A percentile compares a stretch with the other conserved stretches of the same genome.
Evolutionary conservation across 257 asterid species (phyloP).

Genomic region (Gentiana dahurica): DNA sequence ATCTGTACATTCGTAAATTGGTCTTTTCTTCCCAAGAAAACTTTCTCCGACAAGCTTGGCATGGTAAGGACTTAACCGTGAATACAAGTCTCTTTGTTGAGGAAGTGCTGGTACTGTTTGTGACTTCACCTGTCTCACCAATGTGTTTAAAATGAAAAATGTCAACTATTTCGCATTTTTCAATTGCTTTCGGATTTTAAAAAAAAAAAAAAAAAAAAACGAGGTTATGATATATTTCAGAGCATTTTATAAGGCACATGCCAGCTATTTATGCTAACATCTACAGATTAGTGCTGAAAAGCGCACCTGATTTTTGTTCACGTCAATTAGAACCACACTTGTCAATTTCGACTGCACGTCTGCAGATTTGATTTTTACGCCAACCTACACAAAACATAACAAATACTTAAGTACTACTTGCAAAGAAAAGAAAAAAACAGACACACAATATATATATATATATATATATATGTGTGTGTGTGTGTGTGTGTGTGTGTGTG

Average conservation of each 20-base stretch:
- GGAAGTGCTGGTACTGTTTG: constrained; percentile 81
- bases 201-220: not conserved
- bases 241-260: too few species aligned
- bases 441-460: too few species aligned
- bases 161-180: constrained; percentile 1
- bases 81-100: constrained; percentile 60
- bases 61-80: constrained; percentile 64
- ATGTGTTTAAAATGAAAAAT: constrained; percentile 17
- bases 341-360: constrained; percentile 83
- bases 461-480: too few species aligned
- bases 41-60: constrained; percentile 94
- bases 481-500: too few species aligned
- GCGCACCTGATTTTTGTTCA: constrained; percentile 84
- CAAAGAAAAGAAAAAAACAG: too few species aligned
- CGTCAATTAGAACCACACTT: constrained; percentile 71
- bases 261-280: too few species aligned
- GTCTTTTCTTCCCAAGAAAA: constrained; percentile 83
- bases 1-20: constrained; percentile 75
- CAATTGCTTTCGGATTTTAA: not conserved
- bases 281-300: not conserved
- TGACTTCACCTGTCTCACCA: constrained; percentile 59
- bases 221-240: not conserved
- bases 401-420: not conserved
- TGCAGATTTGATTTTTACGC: constrained; percentile 74
- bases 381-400: constrained; percentile 58